phyloP scores from a whole-genome alignment of 352 stramenopile species.

The Phytophthora quininea region DNA sequence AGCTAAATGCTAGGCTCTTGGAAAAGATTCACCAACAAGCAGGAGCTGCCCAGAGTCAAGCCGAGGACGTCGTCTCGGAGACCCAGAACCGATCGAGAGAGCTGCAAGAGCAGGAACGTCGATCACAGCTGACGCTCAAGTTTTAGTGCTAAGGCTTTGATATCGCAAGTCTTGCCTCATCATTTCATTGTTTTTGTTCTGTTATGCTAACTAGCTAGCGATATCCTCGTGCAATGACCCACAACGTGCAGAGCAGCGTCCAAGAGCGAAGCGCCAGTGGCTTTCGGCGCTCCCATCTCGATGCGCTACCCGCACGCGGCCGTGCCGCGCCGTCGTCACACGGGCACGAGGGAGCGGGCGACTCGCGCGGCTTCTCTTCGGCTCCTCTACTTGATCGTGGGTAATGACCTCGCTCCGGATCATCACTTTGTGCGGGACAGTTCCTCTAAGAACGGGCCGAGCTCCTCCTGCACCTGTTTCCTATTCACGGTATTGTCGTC shows the following conservation, averaged over 20 bases:
- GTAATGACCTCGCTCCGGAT: slow-evolving; percentile 4
- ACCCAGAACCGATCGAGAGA: slow-evolving; percentile 79
- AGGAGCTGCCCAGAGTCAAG: slow-evolving; percentile 43
- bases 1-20: slow-evolving; percentile 74
- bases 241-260: slow-evolving; percentile 15
- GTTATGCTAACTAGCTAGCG: slow-evolving; percentile 36
- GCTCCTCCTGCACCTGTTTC: slow-evolving; percentile 68
- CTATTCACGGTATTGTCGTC: slow-evolving; percentile 76
- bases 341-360: slow-evolving; percentile 7
- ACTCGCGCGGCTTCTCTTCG: slow-evolving; percentile 10
- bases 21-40: slow-evolving; percentile 74
- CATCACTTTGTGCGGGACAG: slow-evolving; percentile 72
- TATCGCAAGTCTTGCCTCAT: background rate
- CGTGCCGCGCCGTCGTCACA: slow-evolving; percentile 2
- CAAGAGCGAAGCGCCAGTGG: slow-evolving; percentile 22
- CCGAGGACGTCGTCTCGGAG: slow-evolving; percentile 61
- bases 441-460: slow-evolving; percentile 78
- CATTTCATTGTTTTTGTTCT: slow-evolving; percentile 15
- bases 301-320: slow-evolving; percentile 8
- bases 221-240: slow-evolving; percentile 15
- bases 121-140: slow-evolving; percentile 33
- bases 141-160: slow-evolving; percentile 26
- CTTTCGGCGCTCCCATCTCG: slow-evolving; percentile 20
- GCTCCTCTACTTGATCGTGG: slow-evolving; percentile 8
- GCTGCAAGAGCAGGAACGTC: slow-evolving; percentile 60